These are phyloP conservation scores for Diaporthe sp. DNA, from an alignment of 2,329 filamentous ascomycete genomes.

Conservation along the genomic window DNA sequence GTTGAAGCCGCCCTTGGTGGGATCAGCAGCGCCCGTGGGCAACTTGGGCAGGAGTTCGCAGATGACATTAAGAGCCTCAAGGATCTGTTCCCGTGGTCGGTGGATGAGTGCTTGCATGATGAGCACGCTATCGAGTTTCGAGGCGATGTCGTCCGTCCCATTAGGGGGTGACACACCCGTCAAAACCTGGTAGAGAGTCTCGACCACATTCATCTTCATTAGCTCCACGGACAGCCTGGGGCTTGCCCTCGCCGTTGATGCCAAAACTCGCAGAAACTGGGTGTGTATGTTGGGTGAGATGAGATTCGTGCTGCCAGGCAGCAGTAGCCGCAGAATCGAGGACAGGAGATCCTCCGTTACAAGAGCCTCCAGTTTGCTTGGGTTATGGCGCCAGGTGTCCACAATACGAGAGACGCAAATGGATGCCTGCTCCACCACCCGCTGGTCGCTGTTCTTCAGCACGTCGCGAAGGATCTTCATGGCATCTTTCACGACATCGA, in stretches of 20 bases:
- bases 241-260: conserved; percentile 91
- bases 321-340: conserved; percentile 86
- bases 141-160: conserved; percentile 81
- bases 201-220: conserved; percentile 96
- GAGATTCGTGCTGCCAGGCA: conserved; percentile 95
- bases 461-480: conserved; percentile 97
- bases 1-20: conserved; percentile 58
- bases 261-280: conserved; percentile 91
- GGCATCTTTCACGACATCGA: conserved; percentile 90
- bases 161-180: conserved; percentile 93
- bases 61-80: conserved; percentile 96
- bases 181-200: conserved; percentile 96
- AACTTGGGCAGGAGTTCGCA: conserved; percentile 91
- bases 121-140: conserved; percentile 93
- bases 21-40: conserved; percentile 64
- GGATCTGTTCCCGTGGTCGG: conserved; percentile 93
- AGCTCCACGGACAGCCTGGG: conserved; percentile 89
- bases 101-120: conserved; percentile 99
- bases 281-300: conserved; percentile 96
- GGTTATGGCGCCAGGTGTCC: conserved; percentile 93
- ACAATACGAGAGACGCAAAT: conserved; percentile 96
- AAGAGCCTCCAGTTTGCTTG: conserved; percentile 90
- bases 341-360: conserved; percentile 89
- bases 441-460: conserved; percentile 91
- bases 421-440: conserved; percentile 96